Evolutionary conservation across 352 stramenopile genomes (phyloP), one percentile per base, ranked within the genome.

Genomic region (Phytopythium ostracodes): DNA sequence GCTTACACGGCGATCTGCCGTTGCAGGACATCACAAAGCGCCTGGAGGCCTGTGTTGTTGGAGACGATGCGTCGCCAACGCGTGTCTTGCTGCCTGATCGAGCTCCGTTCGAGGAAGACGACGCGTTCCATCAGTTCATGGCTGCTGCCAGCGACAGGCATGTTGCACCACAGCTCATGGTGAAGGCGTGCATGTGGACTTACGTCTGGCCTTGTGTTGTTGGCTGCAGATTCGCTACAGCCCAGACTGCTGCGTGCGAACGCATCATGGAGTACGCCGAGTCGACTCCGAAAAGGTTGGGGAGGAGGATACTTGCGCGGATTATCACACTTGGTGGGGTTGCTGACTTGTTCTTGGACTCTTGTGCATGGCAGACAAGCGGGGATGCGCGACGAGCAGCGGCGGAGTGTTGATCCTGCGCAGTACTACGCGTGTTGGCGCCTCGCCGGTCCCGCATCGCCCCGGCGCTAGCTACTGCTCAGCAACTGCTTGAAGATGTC

Each of bases 401-500:
- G 17, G 29, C n/a, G 56, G 3, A 2, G 18, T 3, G 42, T 81
- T 33, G 57, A 81, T 38, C 44, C 70, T 5, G 31, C 25, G 24
- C 20, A 66, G 54, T 90, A 90, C 50, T 77, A 76, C 9, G 53
- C 64, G 22, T 75, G 64, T 42, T 92, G 83, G 76, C 46, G 62
- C 7, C 68, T 86, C 25, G 57, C 60, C 59, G 40, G 43, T 24
- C 56, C 36, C n/a, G 15, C 25, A 31, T 42, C 25, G 8, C 46
- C 22, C 15, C 17, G 7, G 1, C 15, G 29, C 24, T 31, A 61
- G 25, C 65, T 42, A n/a, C 36, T 53, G 60, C 53, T 51, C 24
- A 86, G 27, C 31, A 88, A 73, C 14, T 83, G 57, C 25, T 73
- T 66, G 56, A 78, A 96, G n/a, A 95, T 64, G 14, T 98, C 90